Evolutionary conservation across 352 stramenopile species (phyloP).

Genomic region (Pythium plurisporium): DNA sequence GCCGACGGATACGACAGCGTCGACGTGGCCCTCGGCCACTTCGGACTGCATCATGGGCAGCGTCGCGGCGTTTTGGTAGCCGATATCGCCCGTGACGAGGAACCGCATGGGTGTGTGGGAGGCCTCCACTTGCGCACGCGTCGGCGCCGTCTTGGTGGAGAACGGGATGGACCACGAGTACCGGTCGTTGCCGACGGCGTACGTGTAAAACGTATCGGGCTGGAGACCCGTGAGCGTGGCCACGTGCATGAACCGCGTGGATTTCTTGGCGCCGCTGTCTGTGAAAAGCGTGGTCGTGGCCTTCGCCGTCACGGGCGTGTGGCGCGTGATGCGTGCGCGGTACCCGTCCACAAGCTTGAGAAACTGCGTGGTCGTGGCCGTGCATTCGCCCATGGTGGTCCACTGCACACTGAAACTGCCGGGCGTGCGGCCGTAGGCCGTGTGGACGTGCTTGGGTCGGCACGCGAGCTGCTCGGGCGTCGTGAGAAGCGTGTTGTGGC

Average conservation of each 20-base stretch:
- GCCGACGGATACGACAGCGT: conserved; percentile 82
- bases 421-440: conserved; percentile 53
- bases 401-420: conserved; percentile 73
- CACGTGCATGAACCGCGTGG: conserved; percentile 65
- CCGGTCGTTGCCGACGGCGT: conserved; percentile 67
- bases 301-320: conserved; percentile 33
- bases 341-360: conserved; percentile 62
- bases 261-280: conserved; percentile 57
- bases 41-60: conserved; percentile 87
- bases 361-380: conserved; percentile 30
- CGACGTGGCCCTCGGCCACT: conserved; percentile 65
- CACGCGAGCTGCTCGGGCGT: conserved; percentile 44
- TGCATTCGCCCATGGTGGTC: conserved; percentile 64
- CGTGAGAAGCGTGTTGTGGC: conserved; percentile 41
- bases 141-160: conserved; percentile 67
- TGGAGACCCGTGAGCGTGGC: conserved; percentile 55
- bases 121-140: conserved; percentile 21
- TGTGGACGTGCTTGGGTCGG: conserved; percentile 79
- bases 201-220: conserved; percentile 72
- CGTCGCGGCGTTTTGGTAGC: conserved; percentile 86
- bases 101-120: conserved; percentile 56
- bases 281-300: conserved; percentile 61
- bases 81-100: conserved; percentile 83
- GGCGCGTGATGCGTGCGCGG: conserved; percentile 35
- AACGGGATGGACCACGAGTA: conserved; percentile 83